Conservation (phyloP, 1,284 basidiomycete species). For the Taiwanofungus camphoratus region DNA sequence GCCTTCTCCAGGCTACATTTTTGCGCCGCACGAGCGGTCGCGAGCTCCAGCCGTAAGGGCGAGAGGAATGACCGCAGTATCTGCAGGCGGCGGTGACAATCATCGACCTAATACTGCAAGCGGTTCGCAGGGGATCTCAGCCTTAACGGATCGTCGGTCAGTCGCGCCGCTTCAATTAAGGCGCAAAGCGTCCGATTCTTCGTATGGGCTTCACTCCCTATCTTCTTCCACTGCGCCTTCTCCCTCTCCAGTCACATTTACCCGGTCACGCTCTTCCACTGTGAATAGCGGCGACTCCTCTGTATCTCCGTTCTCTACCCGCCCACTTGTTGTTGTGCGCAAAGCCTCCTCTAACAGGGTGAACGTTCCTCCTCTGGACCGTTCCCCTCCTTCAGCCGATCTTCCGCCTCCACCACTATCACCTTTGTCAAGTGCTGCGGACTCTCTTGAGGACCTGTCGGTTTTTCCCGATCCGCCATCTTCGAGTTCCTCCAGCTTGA, state of each 20-base stretch:
- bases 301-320: slow-evolving; percentile 12
- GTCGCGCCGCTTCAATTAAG: slow-evolving; percentile 14
- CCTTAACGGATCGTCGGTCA: slow-evolving; percentile 2
- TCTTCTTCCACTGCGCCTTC: slow-evolving; percentile 17
- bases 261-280: slow-evolving; percentile 21
- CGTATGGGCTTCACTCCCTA: slow-evolving; percentile 12
- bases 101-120: slow-evolving; percentile 2
- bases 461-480: slow-evolving; percentile 37
- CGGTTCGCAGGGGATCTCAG: background rate
- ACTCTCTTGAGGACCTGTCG: slow-evolving; percentile 19
- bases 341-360: slow-evolving; percentile 24
- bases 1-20: slow-evolving; percentile 6
- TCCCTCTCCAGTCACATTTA: slow-evolving; percentile 22
- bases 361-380: slow-evolving; percentile 18
- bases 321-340: slow-evolving; percentile 24
- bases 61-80: slow-evolving; percentile 47
- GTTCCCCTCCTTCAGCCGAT: slow-evolving; percentile 20
- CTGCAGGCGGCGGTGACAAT: slow-evolving; percentile 3
- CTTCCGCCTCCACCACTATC: slow-evolving; percentile 25
- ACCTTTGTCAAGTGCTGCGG: slow-evolving; percentile 8
- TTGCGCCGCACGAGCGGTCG: slow-evolving; percentile 10
- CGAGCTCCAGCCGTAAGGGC: slow-evolving; percentile 31
- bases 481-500: slow-evolving; percentile 32
- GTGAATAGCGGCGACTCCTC: slow-evolving; percentile 16
- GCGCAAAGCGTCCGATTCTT: slow-evolving; percentile 20